Conservation (phyloP, 208 protist species). For the Wallacemonas rigidus region DNA sequence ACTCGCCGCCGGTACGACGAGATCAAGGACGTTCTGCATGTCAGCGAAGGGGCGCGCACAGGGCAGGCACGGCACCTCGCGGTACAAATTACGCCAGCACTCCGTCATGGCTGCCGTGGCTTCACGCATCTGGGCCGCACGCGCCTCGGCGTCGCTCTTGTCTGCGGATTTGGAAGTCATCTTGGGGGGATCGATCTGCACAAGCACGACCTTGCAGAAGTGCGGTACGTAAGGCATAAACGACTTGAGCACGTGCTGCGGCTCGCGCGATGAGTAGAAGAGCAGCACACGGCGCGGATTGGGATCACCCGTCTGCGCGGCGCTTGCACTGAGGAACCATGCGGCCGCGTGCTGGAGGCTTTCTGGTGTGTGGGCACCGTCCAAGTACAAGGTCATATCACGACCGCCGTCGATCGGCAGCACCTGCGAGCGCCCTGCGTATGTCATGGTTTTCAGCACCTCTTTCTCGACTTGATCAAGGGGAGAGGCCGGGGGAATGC, state of each 20-base stretch:
- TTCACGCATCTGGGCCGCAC: conserved; percentile 25
- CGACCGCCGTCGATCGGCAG: conserved; percentile 39
- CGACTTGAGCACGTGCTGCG: conserved; percentile 59
- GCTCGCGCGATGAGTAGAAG: conserved; percentile 79
- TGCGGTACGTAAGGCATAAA: conserved; percentile 68
- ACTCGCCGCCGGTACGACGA: conserved; percentile 43
- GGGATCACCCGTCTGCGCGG: conserved; percentile 32
- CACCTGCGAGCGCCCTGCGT: conserved; percentile 81
- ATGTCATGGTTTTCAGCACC: conserved; percentile 66
- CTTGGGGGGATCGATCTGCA: conserved; percentile 51
- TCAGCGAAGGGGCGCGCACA: conserved; percentile 49
- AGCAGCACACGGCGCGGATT: conserved; percentile 65
- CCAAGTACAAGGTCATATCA: conserved; percentile 71
- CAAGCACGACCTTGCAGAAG: conserved; percentile 76
- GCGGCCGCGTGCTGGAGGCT: conserved; percentile 61
- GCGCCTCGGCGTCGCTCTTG: conserved; percentile 29
- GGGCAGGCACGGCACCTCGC: conserved; percentile 65
- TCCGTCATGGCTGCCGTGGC: conserved; percentile 43
- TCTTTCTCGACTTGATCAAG: conserved; percentile 61
- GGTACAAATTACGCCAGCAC: conserved; percentile 71
- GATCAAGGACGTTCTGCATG: conserved; percentile 63
- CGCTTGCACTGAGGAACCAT: conserved; percentile 86
- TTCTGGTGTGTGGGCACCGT: conserved; percentile 90
- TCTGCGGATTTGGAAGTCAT: conserved; percentile 36
- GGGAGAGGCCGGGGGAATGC: conserved; percentile 53